A percentile compares a stretch with the other conserved stretches of the same genome.
phyloP scores from a whole-genome alignment of 2,329 filamentous ascomycete genomes.

The Fusarium pininemorale region DNA sequence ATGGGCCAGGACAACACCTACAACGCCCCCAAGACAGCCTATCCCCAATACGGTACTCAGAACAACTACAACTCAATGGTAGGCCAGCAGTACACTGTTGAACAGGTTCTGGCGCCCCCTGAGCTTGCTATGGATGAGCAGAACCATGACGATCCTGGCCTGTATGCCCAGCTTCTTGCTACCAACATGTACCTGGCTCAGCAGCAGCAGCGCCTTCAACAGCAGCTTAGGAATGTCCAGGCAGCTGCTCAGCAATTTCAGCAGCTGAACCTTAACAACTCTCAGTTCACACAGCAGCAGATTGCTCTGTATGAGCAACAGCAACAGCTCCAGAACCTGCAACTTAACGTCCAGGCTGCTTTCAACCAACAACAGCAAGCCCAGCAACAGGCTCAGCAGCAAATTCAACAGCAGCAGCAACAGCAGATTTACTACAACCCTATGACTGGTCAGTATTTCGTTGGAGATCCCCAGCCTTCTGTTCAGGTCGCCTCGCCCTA shows the following conservation, averaged over 20 bases:
- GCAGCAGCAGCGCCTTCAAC: constrained; percentile 93
- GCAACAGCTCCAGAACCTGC: constrained; percentile 53
- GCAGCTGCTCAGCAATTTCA: constrained; percentile 85
- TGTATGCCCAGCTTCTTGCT: constrained; percentile 89
- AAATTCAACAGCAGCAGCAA: constrained; percentile 64
- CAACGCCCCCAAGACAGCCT: constrained; percentile 66
- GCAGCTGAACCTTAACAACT: constrained; percentile 72
- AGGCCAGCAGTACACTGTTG: constrained; percentile 74
- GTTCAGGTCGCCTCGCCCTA: constrained; percentile 53
- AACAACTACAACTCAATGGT: constrained; percentile 47
- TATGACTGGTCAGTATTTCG: constrained; percentile 83
- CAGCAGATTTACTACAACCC: constrained; percentile 88
- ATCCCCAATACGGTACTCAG: constrained; percentile 57
- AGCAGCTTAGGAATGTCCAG: constrained; percentile 87
- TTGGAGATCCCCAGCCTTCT: constrained; percentile 69
- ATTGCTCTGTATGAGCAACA: constrained; percentile 58
- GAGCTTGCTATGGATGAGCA: constrained; percentile 78
- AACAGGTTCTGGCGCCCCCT: constrained; percentile 88
- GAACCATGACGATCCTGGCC: constrained; percentile 78
- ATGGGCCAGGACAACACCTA: constrained; percentile 55
- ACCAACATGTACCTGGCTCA: constrained; percentile 93
- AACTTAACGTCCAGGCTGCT: constrained; percentile 50
- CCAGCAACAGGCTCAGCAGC: constrained; percentile 55
- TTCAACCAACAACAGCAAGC: constrained; percentile 54
- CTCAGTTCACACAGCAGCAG: constrained; percentile 58